Evolutionary conservation across 257 asterid genomes (phyloP), one percentile per base, ranked within the genome.

Genomic region (Solanum medicagineum): DNA sequence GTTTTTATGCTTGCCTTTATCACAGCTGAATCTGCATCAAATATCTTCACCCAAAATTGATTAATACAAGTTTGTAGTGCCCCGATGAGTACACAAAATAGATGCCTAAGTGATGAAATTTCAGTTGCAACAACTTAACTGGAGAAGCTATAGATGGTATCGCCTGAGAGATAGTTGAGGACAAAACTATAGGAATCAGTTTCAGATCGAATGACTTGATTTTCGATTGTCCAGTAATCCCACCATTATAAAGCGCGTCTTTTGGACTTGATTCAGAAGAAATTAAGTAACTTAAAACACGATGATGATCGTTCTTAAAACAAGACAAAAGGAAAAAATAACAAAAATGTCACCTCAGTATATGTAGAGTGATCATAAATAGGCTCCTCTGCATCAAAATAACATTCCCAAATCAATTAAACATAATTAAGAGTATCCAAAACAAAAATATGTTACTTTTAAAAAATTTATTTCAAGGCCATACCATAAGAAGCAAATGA

Each of bases 361-460:
- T 88, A 86, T 32, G 92, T 90, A 68, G 89, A 84, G 22, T 89
- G 84, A 85, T 89, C 90, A 16, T 89, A 89, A 19, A 86, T 24
- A 44, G 84, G 86, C 69, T 36, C 86, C 47, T 55, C 86, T 47
- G 36, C 80, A 63, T 73, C 81, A 22, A 44, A n/a, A 29, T 12
- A 63, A 42, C 47, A 42, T 42, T 6, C 7, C 8, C 8, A 45
- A 45, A 45, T 26, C 26, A 13, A 65, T 14, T 65, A 13, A 65
- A 65, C 73, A 65, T 26, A 24, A 56, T 56, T 19, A 17, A 70
- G 1, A 63, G 69, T 62, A 62, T 16, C 36, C 36, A 60, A 60
- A 10, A 60, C 22, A 26, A 26, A 26, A 26, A 26, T 26, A 29
- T 29, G 32, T 29, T 0, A 29, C 3, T 29, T 29, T 29, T 29